Conservation (phyloP, 768 basidiomycete species). For the Coprinellus micaceus region DNA sequence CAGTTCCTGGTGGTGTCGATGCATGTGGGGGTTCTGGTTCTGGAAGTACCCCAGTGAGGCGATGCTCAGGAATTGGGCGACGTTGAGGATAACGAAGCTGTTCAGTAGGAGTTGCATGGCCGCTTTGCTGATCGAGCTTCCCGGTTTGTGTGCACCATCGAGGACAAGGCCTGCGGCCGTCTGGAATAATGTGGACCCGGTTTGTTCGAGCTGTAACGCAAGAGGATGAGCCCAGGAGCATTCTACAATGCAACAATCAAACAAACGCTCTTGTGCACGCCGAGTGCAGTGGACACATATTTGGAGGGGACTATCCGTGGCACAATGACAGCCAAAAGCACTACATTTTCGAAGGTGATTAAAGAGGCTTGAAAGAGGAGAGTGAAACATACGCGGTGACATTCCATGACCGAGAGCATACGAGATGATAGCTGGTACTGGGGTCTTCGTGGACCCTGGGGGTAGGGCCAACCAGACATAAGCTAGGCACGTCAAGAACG, state of each 20-base stretch:
- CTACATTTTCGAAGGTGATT: conserved; percentile 31
- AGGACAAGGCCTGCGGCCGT: conserved; percentile 68
- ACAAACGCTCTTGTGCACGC: conserved; percentile 75
- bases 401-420: conserved; percentile 74
- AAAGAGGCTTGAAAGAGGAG: neutral
- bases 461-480: conserved; percentile 69
- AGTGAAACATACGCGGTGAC: conserved; percentile 52
- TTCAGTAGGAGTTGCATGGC: conserved; percentile 54
- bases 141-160: too few species aligned
- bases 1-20: conserved; percentile 1
- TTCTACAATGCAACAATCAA: conserved; percentile 6
- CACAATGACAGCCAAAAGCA: conserved; percentile 70
- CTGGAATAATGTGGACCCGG: conserved; percentile 69
- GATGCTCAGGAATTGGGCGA: conserved; percentile 52
- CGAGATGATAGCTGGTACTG: conserved; percentile 56
- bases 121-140: conserved; percentile 22
- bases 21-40: conserved; percentile 27
- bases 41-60: conserved; percentile 48
- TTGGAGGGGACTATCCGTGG: conserved; percentile 66
- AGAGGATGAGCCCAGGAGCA: too few species aligned
- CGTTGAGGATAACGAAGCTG: conserved; percentile 53
- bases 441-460: conserved; percentile 49
- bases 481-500: conserved; percentile 53
- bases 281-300: conserved; percentile 75
- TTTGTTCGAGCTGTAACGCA: conserved; percentile 77